A percentile compares a stretch with the other conserved stretches of the same genome.
phyloP scores from a whole-genome alignment of 495 filamentous ascomycete genomes.

The Annulohypoxylon bovei region DNA sequence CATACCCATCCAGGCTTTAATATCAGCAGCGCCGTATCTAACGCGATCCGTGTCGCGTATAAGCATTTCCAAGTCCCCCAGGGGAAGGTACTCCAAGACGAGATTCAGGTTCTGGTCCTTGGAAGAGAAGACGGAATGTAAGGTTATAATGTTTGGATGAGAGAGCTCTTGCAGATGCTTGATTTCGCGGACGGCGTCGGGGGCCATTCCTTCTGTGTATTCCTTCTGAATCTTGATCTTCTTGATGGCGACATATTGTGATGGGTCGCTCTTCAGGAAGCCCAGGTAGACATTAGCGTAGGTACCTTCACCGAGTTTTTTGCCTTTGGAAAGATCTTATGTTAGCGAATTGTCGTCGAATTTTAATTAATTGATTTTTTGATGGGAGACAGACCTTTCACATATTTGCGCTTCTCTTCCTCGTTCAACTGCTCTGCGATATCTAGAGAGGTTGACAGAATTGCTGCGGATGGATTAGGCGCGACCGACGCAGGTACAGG shows the following conservation, averaged over 20 bases:
- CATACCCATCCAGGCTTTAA: conserved; percentile 99
- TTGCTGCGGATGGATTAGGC: conserved; percentile 39
- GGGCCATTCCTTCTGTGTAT: conserved; percentile 81
- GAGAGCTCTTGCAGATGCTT: conserved; percentile 94
- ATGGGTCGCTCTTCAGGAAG: conserved; percentile 73
- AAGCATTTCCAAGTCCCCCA: conserved; percentile 91
- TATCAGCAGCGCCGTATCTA: conserved; percentile 74
- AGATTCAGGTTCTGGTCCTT: conserved; percentile 92
- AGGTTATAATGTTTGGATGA: conserved; percentile 93
- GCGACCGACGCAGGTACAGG: conserved; percentile 39
- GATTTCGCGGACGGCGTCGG: conserved; percentile 95
- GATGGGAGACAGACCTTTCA: conserved; percentile 70
- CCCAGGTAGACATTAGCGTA: conserved; percentile 96
- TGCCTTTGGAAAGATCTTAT: conserved; percentile 60
- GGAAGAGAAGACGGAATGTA: conserved; percentile 90
- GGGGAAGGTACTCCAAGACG: conserved; percentile 90
- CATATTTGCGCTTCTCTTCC: conserved; percentile 84
- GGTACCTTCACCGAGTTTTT: conserved; percentile 94
- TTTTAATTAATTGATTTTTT: background rate
- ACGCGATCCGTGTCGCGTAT: conserved; percentile 83
- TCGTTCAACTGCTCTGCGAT: conserved; percentile 89
- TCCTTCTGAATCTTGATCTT: conserved; percentile 96
- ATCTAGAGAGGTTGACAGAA: conserved; percentile 57
- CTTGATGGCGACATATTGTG: conserved; percentile 87
- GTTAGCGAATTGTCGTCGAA: conserved; percentile 10